Conservation (phyloP, 495 filamentous ascomycete species). For the Xylaria sp. region DNA sequence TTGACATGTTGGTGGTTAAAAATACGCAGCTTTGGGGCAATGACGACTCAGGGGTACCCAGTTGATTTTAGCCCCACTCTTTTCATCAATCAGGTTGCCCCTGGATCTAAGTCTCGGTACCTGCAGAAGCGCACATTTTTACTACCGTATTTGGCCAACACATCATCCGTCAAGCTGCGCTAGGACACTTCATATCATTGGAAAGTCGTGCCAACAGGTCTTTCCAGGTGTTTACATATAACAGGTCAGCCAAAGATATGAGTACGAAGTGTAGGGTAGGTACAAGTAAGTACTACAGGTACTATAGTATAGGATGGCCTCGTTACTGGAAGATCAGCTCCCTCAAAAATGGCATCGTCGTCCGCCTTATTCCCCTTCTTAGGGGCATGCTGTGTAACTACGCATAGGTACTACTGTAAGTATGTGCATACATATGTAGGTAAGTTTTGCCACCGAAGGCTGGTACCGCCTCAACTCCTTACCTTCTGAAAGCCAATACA, state of each 20-base stretch:
- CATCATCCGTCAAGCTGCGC: not conserved
- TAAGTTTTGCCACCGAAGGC: not conserved
- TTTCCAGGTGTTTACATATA: conserved; percentile 2
- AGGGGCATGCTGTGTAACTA: not conserved
- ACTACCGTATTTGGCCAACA: conserved; percentile 5
- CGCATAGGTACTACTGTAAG: no score
- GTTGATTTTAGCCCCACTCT: not conserved
- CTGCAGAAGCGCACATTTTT: conserved; percentile 21
- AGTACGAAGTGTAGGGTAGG: not conserved
- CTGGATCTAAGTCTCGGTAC: conserved; percentile 16
- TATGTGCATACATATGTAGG: no score
- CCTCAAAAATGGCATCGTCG: no score
- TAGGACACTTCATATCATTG: not conserved
- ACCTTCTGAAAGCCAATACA: not conserved
- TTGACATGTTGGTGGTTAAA: not conserved
- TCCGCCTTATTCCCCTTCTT: not conserved
- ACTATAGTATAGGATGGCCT: not conserved
- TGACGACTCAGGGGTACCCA: not conserved
- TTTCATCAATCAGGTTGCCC: not conserved
- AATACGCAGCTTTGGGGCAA: not conserved
- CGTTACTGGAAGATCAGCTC: conserved; percentile 11
- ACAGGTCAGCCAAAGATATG: not conserved
- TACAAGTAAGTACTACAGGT: not conserved
- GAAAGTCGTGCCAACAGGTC: not conserved
- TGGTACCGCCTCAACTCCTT: not conserved